These are phyloP conservation scores for Hibiscus tridactylites DNA, from an alignment of 345 rosid species.

Conservation along the genomic window DNA sequence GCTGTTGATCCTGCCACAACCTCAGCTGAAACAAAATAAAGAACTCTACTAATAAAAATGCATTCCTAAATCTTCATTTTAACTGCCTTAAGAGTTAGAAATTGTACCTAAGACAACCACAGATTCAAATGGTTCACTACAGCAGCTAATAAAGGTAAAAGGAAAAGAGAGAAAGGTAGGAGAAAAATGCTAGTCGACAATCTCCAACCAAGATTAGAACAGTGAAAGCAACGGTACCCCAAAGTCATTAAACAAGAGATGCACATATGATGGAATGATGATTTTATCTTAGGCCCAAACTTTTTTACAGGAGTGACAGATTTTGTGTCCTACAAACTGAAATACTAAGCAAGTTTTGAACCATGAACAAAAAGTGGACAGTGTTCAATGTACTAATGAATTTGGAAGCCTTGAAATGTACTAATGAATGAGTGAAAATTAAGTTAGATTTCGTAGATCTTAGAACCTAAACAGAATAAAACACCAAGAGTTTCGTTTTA, in stretches of 20 bases:
- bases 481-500: background rate
- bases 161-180: background rate
- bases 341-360: background rate
- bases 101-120: background rate
- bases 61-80: conserved; percentile 10
- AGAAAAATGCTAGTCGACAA: background rate
- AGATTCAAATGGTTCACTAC: background rate
- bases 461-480: background rate
- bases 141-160: background rate
- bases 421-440: background rate
- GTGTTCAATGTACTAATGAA: background rate
- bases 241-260: background rate
- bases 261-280: background rate
- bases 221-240: background rate
- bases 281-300: background rate
- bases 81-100: background rate
- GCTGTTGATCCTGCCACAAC: conserved; percentile 99
- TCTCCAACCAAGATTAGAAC: background rate
- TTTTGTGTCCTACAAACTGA: background rate
- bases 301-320: background rate
- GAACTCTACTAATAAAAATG: conserved; percentile 16
- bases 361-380: background rate
- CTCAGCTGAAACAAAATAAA: conserved; percentile 72
- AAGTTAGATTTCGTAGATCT: background rate
- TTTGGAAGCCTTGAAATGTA: background rate